phyloP scores from a whole-genome alignment of 2,329 filamentous ascomycete genomes.

The Ampelomyces quisqualis region DNA sequence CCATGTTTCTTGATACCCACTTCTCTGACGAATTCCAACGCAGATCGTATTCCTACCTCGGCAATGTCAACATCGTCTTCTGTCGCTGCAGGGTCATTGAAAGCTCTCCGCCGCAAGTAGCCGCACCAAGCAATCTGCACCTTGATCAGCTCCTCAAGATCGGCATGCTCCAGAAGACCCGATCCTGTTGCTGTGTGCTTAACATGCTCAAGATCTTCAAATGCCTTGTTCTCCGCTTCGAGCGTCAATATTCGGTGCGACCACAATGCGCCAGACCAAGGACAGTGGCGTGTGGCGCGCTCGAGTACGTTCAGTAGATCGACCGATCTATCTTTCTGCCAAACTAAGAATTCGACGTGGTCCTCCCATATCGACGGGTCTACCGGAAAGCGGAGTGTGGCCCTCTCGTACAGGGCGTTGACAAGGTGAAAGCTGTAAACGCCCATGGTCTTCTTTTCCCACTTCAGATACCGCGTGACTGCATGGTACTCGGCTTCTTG shows the following conservation, averaged over 20 bases:
- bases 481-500: constrained; percentile 56
- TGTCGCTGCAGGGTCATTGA: constrained; percentile 67
- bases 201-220: constrained; percentile 79
- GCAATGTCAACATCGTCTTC: constrained; percentile 82
- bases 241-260: constrained; percentile 82
- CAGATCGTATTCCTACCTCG: constrained; percentile 82
- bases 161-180: constrained; percentile 78
- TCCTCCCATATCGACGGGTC: constrained; percentile 81
- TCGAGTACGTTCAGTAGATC: constrained; percentile 70
- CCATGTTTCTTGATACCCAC: constrained; percentile 77
- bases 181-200: constrained; percentile 91
- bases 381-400: constrained; percentile 70
- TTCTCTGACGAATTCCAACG: constrained; percentile 78
- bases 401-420: constrained; percentile 72
- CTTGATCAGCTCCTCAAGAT: constrained; percentile 83
- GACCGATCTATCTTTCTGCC: constrained; percentile 48
- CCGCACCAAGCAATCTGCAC: constrained; percentile 95
- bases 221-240: constrained; percentile 74
- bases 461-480: constrained; percentile 73
- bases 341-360: constrained; percentile 71
- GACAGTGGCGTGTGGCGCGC: constrained; percentile 84
- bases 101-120: constrained; percentile 83
- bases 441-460: constrained; percentile 69
- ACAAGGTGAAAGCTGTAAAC: constrained; percentile 56
- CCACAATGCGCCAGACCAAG: constrained; percentile 91